Conservation (phyloP, 208 protist species). For the Leishmania arabica region DNA sequence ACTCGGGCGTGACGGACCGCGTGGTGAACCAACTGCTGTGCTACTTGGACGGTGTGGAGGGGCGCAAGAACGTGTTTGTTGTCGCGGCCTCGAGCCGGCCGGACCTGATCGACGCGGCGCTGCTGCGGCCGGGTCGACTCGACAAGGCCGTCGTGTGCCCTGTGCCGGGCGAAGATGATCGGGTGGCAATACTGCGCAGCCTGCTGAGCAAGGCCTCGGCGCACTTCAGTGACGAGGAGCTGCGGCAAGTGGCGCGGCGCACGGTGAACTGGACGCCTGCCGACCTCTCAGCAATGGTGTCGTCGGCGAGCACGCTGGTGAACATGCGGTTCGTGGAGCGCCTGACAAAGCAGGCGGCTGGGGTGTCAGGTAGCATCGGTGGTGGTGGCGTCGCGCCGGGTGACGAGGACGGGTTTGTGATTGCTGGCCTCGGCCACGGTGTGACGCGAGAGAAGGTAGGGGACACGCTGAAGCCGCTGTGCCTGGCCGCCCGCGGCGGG, state of each 20-base stretch:
- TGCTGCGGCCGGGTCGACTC: slow-evolving; percentile 90
- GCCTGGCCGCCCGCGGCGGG: neutral
- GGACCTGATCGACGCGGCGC: slow-evolving; percentile 96
- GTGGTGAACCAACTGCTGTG: slow-evolving; percentile 98
- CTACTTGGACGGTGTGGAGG: slow-evolving; percentile 98
- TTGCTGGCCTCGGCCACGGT: slow-evolving; percentile 51
- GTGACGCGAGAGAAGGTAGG: slow-evolving; percentile 70
- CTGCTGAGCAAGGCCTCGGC: slow-evolving; percentile 99
- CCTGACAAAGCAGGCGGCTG: slow-evolving; percentile 29
- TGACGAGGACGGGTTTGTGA: slow-evolving; percentile 43
- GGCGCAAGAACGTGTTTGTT: slow-evolving; percentile 95
- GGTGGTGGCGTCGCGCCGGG: neutral
- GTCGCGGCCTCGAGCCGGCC: slow-evolving; percentile 99
- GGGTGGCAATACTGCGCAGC: slow-evolving; percentile 96
- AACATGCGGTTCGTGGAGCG: slow-evolving; percentile 75
- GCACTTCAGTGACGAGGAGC: slow-evolving; percentile 46
- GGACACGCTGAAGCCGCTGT: slow-evolving; percentile 46
- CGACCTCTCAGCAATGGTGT: slow-evolving; percentile 77
- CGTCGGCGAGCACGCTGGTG: slow-evolving; percentile 71
- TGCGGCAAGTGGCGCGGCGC: slow-evolving; percentile 49
- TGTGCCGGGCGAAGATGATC: slow-evolving; percentile 79
- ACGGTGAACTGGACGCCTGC: slow-evolving; percentile 85
- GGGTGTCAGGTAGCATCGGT: neutral
- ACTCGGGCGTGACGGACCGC: slow-evolving; percentile 93
- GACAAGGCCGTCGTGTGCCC: slow-evolving; percentile 89